Evolutionary conservation across 306 rosid species (phyloP), one percentile per base, ranked within the genome.

Genomic region (Prunus salicina): DNA sequence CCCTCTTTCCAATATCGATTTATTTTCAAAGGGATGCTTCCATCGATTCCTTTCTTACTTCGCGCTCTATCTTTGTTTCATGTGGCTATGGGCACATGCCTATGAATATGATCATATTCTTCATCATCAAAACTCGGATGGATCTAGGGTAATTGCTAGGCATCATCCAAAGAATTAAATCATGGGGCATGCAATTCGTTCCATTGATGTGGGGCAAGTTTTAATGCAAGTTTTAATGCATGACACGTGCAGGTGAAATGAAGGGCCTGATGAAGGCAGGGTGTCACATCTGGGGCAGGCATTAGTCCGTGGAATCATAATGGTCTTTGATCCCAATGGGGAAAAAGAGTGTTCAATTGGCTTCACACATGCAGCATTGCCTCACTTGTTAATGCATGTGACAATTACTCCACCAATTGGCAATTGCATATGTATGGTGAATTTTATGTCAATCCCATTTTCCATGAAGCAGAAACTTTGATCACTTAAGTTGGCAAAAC

Each of bases 181-280:
- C 2, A 22, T n/a, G 9, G 27, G 61, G 13, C 61, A 19, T 18
- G 25, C 25, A 6, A 58, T 28, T 64, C 6, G 41, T 20, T 71
- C 34, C 52, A 69, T 18, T 41, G 72, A 51, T 14, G 84, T 69
- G 71, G 80, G 77, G 63, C 84, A 76, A 28, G 25, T 19, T 13
- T 51, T 19, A 28, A 43, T 27, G 55, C 67, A 18, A 28, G 25
- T 19, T 13, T 51, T 19, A 28, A 43, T 27, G 55, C 67, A 18
- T 27, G 75, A 80, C 84, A 80, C 84, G 77, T 75, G 84, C 66
- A 14, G 38, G 9, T 72, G 56, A 65, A 76, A 50, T n/a, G 0
- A 41, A 67, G 53, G 50, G 67, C 64, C 50, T 76, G 18, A 25
- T 45, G 66, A 49, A 68, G 76, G 55, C 68, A 43, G 55, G 16